Evolutionary conservation across 2,329 filamentous ascomycete genomes (phyloP).

Genomic region (Trichocomaceae sp.): DNA sequence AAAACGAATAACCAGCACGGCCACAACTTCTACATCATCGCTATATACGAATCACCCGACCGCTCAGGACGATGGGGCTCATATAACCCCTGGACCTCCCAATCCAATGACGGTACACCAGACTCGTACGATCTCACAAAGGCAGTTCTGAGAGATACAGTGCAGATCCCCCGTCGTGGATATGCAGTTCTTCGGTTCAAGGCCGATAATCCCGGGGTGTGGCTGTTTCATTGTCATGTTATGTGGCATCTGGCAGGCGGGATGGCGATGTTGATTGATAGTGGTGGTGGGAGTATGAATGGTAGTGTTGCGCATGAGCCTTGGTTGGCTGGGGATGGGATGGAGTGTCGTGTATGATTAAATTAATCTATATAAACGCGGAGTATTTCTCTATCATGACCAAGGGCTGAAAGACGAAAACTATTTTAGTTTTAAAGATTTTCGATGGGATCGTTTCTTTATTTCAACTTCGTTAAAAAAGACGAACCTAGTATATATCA

Average conservation of each 20-base stretch:
- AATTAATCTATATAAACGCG: not conserved
- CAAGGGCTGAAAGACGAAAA: too few species aligned
- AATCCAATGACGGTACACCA: not conserved
- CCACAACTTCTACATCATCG: slow-evolving; percentile 60
- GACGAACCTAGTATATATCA: not conserved
- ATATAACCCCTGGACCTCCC: slow-evolving; percentile 20
- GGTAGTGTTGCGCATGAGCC: too few species aligned
- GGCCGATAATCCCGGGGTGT: slow-evolving; percentile 48
- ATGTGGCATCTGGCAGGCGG: slow-evolving; percentile 41
- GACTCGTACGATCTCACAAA: slow-evolving; percentile 23
- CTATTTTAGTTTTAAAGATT: too few species aligned
- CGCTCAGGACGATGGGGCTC: slow-evolving; percentile 17
- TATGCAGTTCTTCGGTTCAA: slow-evolving; percentile 51
- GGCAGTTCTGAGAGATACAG: slow-evolving; percentile 47
- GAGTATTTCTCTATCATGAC: too few species aligned
- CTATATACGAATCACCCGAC: slow-evolving; percentile 13
- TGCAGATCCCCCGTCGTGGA: slow-evolving; percentile 49
- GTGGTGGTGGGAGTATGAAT: too few species aligned
- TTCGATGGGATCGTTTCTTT: not conserved
- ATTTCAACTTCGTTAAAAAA: not conserved
- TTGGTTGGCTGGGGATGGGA: too few species aligned
- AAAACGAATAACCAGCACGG: slow-evolving; percentile 57
- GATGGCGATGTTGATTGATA: not conserved
- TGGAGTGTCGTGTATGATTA: too few species aligned
- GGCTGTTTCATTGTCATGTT: slow-evolving; percentile 47